phyloP scores from a whole-genome alignment of 306 rosid genomes.

The Gillenia trifoliata region DNA sequence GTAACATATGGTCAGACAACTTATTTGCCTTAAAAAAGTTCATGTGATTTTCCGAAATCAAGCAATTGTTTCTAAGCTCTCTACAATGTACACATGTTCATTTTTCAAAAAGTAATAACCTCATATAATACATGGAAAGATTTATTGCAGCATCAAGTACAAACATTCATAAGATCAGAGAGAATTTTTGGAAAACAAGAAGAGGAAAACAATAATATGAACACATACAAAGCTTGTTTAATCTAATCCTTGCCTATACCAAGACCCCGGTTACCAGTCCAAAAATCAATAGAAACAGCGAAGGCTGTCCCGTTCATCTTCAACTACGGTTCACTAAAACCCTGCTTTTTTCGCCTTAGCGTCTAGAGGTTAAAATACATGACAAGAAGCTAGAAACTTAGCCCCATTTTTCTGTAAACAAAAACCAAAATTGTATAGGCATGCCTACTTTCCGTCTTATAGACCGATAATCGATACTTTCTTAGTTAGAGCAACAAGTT shows the following conservation, averaged over 20 bases:
- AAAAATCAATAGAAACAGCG: background rate
- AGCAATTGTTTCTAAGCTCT: background rate
- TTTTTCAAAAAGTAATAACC: background rate
- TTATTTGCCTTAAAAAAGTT: too few relatives aligned
- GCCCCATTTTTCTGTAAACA: slow-evolving; percentile 8
- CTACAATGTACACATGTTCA: background rate
- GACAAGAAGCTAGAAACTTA: slow-evolving; percentile 20
- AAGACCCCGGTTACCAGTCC: background rate
- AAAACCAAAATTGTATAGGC: slow-evolving; percentile 8
- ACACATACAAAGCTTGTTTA: slow-evolving; percentile 4
- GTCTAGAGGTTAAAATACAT: slow-evolving; percentile 2
- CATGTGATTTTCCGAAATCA: background rate
- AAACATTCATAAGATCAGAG: background rate
- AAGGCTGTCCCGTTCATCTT: background rate
- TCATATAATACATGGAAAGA: background rate
- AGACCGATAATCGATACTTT: background rate
- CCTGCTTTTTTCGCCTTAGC: background rate
- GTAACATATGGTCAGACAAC: too few relatives aligned
- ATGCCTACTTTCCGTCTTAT: slow-evolving; percentile 15
- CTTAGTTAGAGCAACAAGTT: slow-evolving; percentile 64
- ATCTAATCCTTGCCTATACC: slow-evolving; percentile 11
- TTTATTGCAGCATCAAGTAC: slow-evolving; percentile 5
- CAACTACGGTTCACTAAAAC: background rate
- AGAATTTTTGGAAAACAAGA: background rate
- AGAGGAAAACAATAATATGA: background rate